Percentiles rank a stretch among this genome's conserved stretches.
Conservation (phyloP, 1,284 basidiomycete genomes). For the Malassezia furfur region DNA sequence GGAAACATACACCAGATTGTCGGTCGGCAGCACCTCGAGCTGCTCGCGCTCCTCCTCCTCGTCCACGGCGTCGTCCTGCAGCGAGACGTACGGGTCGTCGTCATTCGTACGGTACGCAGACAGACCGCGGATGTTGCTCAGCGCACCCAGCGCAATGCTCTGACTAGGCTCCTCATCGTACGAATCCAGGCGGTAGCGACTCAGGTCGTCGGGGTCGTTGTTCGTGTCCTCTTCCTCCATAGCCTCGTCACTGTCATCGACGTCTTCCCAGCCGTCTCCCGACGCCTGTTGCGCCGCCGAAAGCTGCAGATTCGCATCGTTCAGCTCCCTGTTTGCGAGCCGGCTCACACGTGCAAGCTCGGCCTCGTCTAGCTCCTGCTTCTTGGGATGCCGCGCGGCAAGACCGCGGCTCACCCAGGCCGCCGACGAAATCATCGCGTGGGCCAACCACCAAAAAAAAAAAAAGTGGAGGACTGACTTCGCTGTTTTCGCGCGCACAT, state of each 20-base stretch:
- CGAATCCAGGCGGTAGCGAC: conserved; percentile 80
- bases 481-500: conserved; percentile 1
- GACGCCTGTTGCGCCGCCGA: conserved; percentile 51
- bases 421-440: conserved; percentile 52
- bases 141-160: conserved; percentile 62
- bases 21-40: conserved; percentile 75
- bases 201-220: conserved; percentile 62
- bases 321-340: conserved; percentile 75
- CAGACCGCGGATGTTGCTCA: conserved; percentile 90
- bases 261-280: conserved; percentile 54
- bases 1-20: conserved; percentile 83
- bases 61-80: conserved; percentile 64
- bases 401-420: conserved; percentile 75
- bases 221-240: conserved; percentile 47
- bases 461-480: conserved; percentile 4
- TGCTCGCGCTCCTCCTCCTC: conserved; percentile 74
- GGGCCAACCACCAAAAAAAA: background rate
- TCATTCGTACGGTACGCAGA: conserved; percentile 82
- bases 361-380: conserved; percentile 80
- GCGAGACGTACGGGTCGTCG: conserved; percentile 92
- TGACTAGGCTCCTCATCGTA: conserved; percentile 74
- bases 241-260: conserved; percentile 52
- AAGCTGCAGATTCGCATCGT: conserved; percentile 74
- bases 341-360: conserved; percentile 83
- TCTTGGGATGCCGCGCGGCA: conserved; percentile 65